These are phyloP conservation scores for Chlamydomonas incerta DNA, from an alignment of 139 green algal genomes.

Conservation along the genomic window DNA sequence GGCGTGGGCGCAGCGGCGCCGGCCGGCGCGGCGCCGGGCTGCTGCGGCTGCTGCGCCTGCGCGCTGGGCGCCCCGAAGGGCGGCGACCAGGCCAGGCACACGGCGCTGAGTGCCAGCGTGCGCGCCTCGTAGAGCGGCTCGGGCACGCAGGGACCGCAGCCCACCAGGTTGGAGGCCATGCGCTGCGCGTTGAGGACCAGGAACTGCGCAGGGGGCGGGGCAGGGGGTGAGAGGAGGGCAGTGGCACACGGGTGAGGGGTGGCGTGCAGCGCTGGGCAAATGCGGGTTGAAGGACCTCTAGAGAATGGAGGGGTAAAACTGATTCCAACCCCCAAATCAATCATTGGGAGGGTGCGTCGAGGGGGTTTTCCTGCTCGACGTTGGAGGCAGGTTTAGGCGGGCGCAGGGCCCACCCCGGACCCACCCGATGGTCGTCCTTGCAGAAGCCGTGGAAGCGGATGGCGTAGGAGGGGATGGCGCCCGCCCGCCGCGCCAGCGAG, in stretches of 20 bases:
- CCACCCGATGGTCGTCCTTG: slow-evolving; percentile 22
- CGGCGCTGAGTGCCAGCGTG: slow-evolving; percentile 1
- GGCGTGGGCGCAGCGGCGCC: neutral
- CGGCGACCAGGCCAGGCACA: slow-evolving; percentile 18
- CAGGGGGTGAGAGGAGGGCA: neutral
- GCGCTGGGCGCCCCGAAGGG: neutral
- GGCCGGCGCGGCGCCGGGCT: neutral
- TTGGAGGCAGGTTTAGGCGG: no score
- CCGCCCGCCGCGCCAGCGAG: neutral
- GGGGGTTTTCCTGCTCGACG: no score
- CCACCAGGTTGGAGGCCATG: neutral
- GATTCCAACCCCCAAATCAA: no score
- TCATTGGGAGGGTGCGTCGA: no score
- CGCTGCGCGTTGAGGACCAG: neutral
- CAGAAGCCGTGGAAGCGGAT: neutral
- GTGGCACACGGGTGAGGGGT: neutral
- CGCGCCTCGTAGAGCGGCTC: slow-evolving; percentile 14
- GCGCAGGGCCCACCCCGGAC: no score
- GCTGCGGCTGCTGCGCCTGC: neutral
- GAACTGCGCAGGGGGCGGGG: no score
- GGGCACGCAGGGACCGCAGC: neutral
- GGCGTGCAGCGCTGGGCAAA: no score
- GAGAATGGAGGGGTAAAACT: no score
- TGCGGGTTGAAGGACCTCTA: no score
- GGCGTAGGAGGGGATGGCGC: neutral